These are phyloP conservation scores for Patellaria atrata DNA, from an alignment of 495 filamentous ascomycete genomes.

Conservation along the genomic window DNA sequence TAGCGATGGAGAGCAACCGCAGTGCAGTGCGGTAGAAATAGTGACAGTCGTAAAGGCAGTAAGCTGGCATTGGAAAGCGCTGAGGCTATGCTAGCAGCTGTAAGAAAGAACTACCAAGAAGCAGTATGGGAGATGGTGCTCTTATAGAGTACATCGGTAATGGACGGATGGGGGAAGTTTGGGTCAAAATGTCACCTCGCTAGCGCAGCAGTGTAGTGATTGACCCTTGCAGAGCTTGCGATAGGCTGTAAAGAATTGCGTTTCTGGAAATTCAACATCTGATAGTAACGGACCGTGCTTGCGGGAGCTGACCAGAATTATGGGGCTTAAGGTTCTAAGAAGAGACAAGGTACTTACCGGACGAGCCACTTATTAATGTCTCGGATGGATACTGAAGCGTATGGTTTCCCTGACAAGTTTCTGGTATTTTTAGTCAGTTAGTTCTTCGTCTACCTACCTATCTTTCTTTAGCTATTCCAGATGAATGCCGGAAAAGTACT, in stretches of 20 bases:
- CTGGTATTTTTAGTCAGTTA: conserved; percentile 16
- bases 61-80: conserved; percentile 50
- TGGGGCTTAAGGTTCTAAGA: too few relatives aligned
- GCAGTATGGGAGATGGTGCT: conserved; percentile 8
- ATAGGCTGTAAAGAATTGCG: conserved; percentile 17
- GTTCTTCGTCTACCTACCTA: conserved; percentile 10
- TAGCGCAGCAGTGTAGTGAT: conserved; percentile 2
- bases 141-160: conserved; percentile 19
- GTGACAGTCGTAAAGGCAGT: conserved; percentile 76
- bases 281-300: conserved; percentile 12
- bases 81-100: conserved; percentile 9
- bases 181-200: conserved; percentile 7
- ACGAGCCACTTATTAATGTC: too few relatives aligned
- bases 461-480: conserved; percentile 3
- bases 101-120: too few relatives aligned
- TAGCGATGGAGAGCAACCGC: conserved; percentile 66
- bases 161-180: conserved; percentile 20
- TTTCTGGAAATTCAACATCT: conserved; percentile 11
- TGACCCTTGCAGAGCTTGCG: conserved; percentile 17
- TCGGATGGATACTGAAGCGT: conserved; percentile 1
- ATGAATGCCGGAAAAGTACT: background rate
- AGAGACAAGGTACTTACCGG: too few relatives aligned
- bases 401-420: conserved; percentile 5
- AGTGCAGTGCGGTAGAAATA: conserved; percentile 83
- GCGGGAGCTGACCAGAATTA: conserved; percentile 17